phyloP scores from a whole-genome alignment of 169 alveolate species.

The Cryptosporidium felis region DNA sequence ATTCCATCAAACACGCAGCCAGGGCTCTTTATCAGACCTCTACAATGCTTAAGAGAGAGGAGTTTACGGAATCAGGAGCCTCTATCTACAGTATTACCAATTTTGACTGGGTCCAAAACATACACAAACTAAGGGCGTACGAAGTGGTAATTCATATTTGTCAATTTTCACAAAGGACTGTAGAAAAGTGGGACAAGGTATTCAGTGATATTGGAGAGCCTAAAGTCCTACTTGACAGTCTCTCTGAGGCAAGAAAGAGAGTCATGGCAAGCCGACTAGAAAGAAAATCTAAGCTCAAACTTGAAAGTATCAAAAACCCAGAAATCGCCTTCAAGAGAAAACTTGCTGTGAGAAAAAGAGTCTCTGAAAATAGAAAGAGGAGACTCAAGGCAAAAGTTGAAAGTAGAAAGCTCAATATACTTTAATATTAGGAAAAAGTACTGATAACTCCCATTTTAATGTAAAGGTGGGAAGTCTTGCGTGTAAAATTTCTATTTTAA shows the following conservation, averaged over 20 bases:
- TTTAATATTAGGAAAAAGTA: too few species aligned
- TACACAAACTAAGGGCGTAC: background rate
- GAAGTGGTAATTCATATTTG: background rate
- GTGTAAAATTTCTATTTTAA: too few species aligned
- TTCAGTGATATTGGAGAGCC: constrained; percentile 7
- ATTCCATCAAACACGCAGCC: background rate
- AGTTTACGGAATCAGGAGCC: background rate
- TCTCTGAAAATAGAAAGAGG: background rate
- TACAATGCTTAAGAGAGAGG: background rate
- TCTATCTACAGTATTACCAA: background rate
- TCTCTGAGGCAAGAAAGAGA: constrained; percentile 33
- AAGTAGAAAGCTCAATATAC: background rate
- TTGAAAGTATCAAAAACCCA: constrained; percentile 13
- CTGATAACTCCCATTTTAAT: too few species aligned
- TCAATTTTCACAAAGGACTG: constrained; percentile 19
- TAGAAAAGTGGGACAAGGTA: constrained; percentile 47
- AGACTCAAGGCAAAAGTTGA: background rate
- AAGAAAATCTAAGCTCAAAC: constrained; percentile 26
- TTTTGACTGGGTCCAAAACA: constrained; percentile 11
- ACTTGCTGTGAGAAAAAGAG: constrained; percentile 7
- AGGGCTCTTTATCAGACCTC: constrained; percentile 44
- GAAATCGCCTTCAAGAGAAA: constrained; percentile 38
- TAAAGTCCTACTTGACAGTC: background rate
- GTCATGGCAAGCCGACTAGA: constrained; percentile 18
- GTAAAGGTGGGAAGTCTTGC: too few species aligned